These are phyloP conservation scores for Aquilaria sinensis DNA, from an alignment of 345 rosid species.

Conservation along the genomic window DNA sequence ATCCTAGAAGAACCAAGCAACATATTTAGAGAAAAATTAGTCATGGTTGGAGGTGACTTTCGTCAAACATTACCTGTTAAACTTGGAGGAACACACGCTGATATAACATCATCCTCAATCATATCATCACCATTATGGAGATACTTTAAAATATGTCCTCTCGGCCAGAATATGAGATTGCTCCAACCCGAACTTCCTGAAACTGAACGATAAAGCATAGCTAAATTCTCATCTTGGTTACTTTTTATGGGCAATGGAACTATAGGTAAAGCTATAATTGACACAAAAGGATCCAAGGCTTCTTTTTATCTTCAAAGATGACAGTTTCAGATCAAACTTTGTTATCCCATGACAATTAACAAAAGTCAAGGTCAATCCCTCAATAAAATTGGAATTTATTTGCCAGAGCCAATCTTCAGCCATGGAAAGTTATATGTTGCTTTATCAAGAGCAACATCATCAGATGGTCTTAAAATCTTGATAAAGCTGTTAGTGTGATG, in stretches of 20 bases:
- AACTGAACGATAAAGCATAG: not conserved
- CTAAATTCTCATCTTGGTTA: not conserved
- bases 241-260: not conserved
- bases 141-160: no score
- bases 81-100: not conserved
- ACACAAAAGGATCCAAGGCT: not conserved
- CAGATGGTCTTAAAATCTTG: no score
- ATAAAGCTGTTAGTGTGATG: no score
- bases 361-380: slow-evolving; percentile 9
- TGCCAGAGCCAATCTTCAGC: not conserved
- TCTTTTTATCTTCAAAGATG: not conserved
- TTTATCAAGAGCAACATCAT: not conserved
- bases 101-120: not conserved
- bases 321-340: not conserved
- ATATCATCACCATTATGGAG: not conserved
- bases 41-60: no score
- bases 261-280: no score
- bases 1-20: not conserved
- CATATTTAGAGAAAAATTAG: no score
- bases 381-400: slow-evolving; percentile 1
- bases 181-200: not conserved
- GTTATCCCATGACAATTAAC: slow-evolving; percentile 3
- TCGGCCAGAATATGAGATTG: not conserved
- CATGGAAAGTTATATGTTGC: not conserved
- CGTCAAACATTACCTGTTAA: no score